phyloP scores from a whole-genome alignment of 75 land plant species.

The Picea sitchensis region DNA sequence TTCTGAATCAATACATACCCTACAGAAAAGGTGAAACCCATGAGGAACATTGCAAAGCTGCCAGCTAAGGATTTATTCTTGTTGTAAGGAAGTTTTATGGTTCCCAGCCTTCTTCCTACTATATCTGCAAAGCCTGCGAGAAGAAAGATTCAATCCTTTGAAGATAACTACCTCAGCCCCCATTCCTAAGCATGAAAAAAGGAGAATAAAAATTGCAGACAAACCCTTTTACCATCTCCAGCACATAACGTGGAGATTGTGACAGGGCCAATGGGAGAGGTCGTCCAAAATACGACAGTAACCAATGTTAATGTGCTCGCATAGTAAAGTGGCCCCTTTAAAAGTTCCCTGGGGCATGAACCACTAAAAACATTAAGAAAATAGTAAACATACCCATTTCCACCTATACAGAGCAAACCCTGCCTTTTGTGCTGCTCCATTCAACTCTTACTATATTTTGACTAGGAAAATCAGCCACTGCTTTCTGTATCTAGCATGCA shows the following conservation, averaged over 20 bases:
- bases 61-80: constrained; percentile 67
- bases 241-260: constrained; percentile 80
- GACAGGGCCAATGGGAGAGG: constrained; percentile 59
- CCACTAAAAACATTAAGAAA: neutral
- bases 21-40: constrained; percentile 68
- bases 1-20: constrained; percentile 33
- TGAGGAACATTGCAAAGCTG: constrained; percentile 72
- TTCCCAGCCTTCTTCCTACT: constrained; percentile 78
- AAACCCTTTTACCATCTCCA: constrained; percentile 64
- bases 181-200: neutral
- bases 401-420: neutral
- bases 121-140: constrained; percentile 87
- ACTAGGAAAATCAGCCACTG: neutral
- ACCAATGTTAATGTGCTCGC: constrained; percentile 61
- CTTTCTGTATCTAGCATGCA: neutral
- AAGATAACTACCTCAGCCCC: neutral
- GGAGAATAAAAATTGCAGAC: neutral
- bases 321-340: constrained; percentile 83
- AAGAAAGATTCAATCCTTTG: constrained; percentile 6
- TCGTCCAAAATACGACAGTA: constrained; percentile 61
- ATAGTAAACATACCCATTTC: neutral
- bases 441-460: neutral
- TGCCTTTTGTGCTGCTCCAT: neutral
- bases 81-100: constrained; percentile 76
- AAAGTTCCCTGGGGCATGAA: constrained; percentile 58